Evolutionary conservation across 352 stramenopile genomes (phyloP), one percentile per base, ranked within the genome.

Genomic region (Phytophthora parvispora): DNA sequence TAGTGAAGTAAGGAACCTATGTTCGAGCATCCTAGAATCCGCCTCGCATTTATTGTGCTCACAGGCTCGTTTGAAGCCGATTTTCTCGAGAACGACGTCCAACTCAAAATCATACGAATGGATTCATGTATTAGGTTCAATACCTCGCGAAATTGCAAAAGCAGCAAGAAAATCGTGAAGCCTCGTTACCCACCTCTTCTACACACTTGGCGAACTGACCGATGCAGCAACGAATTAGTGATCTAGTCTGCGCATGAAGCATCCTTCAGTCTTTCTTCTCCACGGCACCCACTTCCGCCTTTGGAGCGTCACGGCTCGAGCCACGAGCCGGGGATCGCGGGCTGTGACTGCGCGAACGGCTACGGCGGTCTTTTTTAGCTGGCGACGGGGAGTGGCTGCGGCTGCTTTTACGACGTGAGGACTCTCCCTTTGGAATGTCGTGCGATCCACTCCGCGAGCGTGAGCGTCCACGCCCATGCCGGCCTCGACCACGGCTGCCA

Each of bases 291-390:
- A 54, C 62, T 66, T 64, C 62, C 31, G 16, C 31, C 36, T 67
- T 72, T 3, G 10, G 27, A n/a, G 29, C 24, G 6, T 42, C 62
- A 22, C 49, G 64, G 53, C 34, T 68, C 67, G 49, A 60, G 49
- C 28, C 68, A 27, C 47, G 69, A 51, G 58, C 51, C 48, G 56
- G 57, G 25, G 65, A 74, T 64, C 69, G 75, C 6, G 69, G 67
- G 20, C 76, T 85, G 49, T 78, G 73, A 61, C 81, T 91, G 66
- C 78, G 84, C 18, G 84, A 92, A 28, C 81, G 84, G 52, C 77
- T 85, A 60, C 81, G 84, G 25, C 68, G 67, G 42, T 72, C 64
- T 72, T 77, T 86, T 48, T 78, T 75, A 15, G 64, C 60, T 22
- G 67, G 76, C n/a, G 80, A 86, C 27, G 70, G 78, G 15, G 83